phyloP scores from a whole-genome alignment of 805 yeast genomes.

The Candida adriatica region DNA sequence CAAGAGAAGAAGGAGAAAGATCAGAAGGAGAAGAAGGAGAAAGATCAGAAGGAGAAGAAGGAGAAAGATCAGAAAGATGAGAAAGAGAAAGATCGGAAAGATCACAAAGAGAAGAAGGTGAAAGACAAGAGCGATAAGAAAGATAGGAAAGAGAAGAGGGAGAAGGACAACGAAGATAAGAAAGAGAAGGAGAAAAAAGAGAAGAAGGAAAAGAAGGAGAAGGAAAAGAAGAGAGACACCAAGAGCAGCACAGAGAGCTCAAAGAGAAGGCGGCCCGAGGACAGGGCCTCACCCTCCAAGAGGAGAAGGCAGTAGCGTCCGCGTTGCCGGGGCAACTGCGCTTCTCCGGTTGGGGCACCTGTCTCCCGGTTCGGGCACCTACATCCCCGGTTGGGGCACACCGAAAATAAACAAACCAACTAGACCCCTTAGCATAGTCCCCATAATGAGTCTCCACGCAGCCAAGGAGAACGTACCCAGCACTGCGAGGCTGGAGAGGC shows the following conservation, averaged over 20 bases:
- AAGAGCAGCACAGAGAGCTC: conserved; percentile 14
- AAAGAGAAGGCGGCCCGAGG: conserved; percentile 18
- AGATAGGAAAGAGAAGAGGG: conserved; percentile 20
- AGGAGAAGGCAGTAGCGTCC: too few relatives aligned
- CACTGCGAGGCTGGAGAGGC: conserved; percentile 11
- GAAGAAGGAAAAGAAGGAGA: conserved; percentile 11
- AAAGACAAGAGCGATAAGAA: conserved; percentile 17
- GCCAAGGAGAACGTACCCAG: conserved; percentile 2
- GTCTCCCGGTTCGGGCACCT: too few relatives aligned
- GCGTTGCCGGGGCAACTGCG: too few relatives aligned
- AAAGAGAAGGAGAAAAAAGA: conserved; percentile 21
- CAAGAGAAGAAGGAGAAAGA: conserved; percentile 18
- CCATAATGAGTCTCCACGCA: background rate
- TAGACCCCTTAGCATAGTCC: background rate
- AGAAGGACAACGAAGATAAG: conserved; percentile 17
- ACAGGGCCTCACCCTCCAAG: too few relatives aligned
- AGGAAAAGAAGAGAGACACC: conserved; percentile 6
- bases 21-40: conserved; percentile 20
- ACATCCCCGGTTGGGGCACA: too few relatives aligned
- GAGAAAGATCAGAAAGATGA: conserved; percentile 5
- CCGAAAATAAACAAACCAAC: background rate
- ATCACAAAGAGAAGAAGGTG: conserved; percentile 16
- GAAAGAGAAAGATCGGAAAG: conserved; percentile 11
- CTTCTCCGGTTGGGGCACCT: too few relatives aligned
- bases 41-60: conserved; percentile 11